A percentile compares a stretch with the other conserved stretches of the same genome.
These are phyloP conservation scores for Hypoxylon sp. DNA, from an alignment of 2,329 filamentous ascomycete species.

Conservation along the genomic window DNA sequence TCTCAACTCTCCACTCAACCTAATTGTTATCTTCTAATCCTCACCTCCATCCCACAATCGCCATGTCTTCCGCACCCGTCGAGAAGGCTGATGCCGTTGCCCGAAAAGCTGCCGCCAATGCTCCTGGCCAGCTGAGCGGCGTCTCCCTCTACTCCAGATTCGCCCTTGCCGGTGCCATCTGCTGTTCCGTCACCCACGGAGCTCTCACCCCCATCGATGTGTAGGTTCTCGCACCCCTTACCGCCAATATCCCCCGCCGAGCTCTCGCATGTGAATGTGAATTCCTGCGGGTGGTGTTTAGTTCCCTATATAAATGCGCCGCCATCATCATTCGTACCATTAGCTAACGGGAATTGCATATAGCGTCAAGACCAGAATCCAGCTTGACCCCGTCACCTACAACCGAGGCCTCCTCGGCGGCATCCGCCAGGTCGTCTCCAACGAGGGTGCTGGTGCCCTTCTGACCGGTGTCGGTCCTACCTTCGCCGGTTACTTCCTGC, in stretches of 20 bases:
- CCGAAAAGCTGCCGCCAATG: conserved; percentile 42
- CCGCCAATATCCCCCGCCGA: conserved; percentile 7
- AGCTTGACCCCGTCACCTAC: conserved; percentile 81
- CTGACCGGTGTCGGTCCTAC: conserved; percentile 79
- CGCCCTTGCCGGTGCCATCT: conserved; percentile 96
- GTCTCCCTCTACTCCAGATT: conserved; percentile 87
- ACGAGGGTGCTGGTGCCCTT: conserved; percentile 78
- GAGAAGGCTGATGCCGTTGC: conserved; percentile 45
- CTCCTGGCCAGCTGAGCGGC: conserved; percentile 47
- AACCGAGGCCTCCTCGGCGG: conserved; percentile 80
- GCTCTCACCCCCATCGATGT: conserved; percentile 98
- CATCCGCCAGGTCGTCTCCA: conserved; percentile 77
- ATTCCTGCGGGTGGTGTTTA: not conserved
- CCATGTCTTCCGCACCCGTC: conserved; percentile 45
- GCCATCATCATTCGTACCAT: not conserved
- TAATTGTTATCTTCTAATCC: conserved; percentile 25
- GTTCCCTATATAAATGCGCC: not conserved
- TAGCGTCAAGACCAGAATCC: conserved; percentile 84
- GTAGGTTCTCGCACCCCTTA: conserved; percentile 71
- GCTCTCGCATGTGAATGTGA: not conserved
- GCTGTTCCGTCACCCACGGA: conserved; percentile 98
- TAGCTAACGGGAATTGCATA: conserved; percentile 21
- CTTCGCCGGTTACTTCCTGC: conserved; percentile 81
- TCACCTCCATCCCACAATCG: conserved; percentile 20
- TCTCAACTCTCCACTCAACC: conserved; percentile 47